A percentile compares a stretch with the other conserved stretches of the same genome.
Conservation (phyloP, 164 flowering plant genomes). For the Vitis vinifera region DNA sequence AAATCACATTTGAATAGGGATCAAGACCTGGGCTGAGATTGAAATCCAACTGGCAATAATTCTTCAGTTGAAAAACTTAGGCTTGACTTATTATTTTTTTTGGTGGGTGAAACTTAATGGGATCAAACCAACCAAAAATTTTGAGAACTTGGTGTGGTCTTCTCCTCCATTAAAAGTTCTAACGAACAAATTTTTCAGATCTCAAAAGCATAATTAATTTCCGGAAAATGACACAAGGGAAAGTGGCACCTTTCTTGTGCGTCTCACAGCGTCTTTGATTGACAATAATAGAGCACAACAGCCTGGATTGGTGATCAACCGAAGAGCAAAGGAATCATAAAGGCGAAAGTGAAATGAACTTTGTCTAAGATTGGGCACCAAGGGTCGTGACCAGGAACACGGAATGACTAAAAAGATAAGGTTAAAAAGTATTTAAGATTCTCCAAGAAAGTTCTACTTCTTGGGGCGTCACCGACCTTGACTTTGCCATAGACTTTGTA, state of each 20-base stretch:
- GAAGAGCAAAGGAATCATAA: background rate
- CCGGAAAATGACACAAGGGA: too few relatives aligned
- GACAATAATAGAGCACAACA: slow-evolving; percentile 3
- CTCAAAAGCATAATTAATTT: too few relatives aligned
- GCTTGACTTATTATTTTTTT: too few relatives aligned
- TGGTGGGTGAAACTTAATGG: too few relatives aligned
- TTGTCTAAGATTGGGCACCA: too few relatives aligned
- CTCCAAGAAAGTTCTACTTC: background rate
- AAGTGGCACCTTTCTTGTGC: background rate
- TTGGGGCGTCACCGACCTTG: background rate
- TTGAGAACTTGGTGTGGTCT: too few relatives aligned
- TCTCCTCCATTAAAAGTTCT: too few relatives aligned
- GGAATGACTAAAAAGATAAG: background rate
- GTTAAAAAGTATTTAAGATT: background rate
- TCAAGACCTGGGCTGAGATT: background rate
- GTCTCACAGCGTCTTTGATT: background rate
- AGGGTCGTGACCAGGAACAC: too few relatives aligned
- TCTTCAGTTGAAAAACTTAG: too few relatives aligned
- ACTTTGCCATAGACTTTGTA: background rate
- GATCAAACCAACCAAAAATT: too few relatives aligned
- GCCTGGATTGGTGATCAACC: slow-evolving; percentile 4
- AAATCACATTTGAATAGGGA: background rate
- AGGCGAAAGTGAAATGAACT: too few relatives aligned
- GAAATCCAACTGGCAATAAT: background rate
- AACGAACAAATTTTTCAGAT: too few relatives aligned